Evolutionary conservation across 495 filamentous ascomycete genomes (phyloP).

Genomic region (Penicillium turbatum): DNA sequence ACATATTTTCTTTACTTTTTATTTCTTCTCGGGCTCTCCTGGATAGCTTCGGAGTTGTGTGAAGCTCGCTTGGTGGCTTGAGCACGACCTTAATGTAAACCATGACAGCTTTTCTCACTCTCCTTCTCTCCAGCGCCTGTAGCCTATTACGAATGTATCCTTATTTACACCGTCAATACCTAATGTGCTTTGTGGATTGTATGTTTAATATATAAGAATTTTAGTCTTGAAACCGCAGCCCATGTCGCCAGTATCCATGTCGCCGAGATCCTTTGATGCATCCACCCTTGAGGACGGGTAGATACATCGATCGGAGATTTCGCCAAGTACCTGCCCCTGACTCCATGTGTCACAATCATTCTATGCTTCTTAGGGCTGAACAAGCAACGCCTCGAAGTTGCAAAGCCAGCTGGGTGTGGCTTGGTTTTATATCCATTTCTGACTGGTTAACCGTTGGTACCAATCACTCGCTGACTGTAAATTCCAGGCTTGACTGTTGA

Average conservation of each 20-base stretch:
- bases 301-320: no score
- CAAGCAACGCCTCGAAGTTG: neutral
- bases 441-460: no score
- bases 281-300: no score
- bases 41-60: constrained; percentile 42
- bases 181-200: no score
- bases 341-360: neutral
- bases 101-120: constrained; percentile 39
- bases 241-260: neutral
- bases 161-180: constrained; percentile 9
- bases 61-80: constrained; percentile 43
- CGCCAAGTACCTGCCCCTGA: neutral
- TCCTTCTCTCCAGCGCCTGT: constrained; percentile 28
- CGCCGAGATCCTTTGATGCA: no score
- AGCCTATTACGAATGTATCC: constrained; percentile 28
- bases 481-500: no score
- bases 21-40: constrained; percentile 32
- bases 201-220: no score
- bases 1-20: constrained; percentile 22
- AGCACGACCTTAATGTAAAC: constrained; percentile 48
- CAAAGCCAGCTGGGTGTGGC: no score
- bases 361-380: constrained; percentile 1
- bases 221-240: no score
- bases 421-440: no score
- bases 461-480: no score